phyloP scores from a whole-genome alignment of 2,329 filamentous ascomycete species.

The Aaosphaeria pasadenensis region DNA sequence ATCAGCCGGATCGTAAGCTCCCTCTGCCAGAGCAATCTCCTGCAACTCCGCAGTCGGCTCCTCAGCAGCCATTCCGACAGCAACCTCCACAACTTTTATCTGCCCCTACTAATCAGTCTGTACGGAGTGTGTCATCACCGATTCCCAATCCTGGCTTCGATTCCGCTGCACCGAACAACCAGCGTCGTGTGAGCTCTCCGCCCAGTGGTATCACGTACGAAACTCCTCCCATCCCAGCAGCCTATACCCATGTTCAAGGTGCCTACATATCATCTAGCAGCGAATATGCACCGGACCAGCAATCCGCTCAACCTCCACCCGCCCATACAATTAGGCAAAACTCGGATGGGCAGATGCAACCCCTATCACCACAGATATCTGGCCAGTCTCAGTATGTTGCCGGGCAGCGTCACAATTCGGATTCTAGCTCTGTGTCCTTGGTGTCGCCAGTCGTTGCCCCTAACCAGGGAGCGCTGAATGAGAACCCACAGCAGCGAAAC shows the following conservation, averaged over 20 bases:
- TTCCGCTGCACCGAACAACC: constrained; percentile 9
- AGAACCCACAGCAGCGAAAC: constrained; percentile 11
- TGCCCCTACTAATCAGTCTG: constrained; percentile 3
- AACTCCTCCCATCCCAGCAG: constrained; percentile 33
- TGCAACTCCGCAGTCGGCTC: not conserved
- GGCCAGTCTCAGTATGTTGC: constrained; percentile 22
- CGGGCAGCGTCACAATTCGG: constrained; percentile 22
- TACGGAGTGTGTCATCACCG: constrained; percentile 8
- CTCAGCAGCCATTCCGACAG: constrained; percentile 5
- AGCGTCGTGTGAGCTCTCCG: constrained; percentile 19
- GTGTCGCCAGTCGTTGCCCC: constrained; percentile 25
- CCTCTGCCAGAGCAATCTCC: not conserved
- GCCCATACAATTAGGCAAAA: constrained; percentile 15
- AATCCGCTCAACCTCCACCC: constrained; percentile 7
- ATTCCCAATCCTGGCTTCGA: constrained; percentile 7
- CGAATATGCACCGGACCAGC: constrained; percentile 2
- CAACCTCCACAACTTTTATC: not conserved
- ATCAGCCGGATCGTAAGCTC: constrained; percentile 15
- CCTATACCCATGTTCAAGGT: constrained; percentile 31
- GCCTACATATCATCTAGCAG: constrained; percentile 23
- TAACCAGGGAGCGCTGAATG: constrained; percentile 13
- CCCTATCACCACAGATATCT: constrained; percentile 32
- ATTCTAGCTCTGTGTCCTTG: constrained; percentile 24
- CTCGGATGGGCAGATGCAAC: constrained; percentile 28
- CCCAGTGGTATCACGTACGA: constrained; percentile 31